Percentiles rank a stretch among this genome's conserved stretches.
These are phyloP conservation scores for Liriodendron chinense DNA, from an alignment of 164 flowering plant genomes.

Conservation along the genomic window DNA sequence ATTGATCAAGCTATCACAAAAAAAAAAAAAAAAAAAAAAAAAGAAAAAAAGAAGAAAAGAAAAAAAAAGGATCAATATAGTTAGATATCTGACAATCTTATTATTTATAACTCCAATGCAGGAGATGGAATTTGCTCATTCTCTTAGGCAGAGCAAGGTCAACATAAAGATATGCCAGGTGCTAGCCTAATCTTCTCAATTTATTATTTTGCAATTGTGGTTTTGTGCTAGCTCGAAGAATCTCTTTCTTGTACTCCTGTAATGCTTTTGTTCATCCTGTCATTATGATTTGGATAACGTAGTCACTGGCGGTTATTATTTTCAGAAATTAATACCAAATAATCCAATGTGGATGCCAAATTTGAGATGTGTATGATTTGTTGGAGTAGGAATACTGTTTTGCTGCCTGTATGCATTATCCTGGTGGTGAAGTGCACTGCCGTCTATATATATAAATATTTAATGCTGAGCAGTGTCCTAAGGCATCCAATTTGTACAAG, in stretches of 20 bases:
- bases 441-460: too few relatives aligned
- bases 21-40: too few relatives aligned
- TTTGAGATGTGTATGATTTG: background rate
- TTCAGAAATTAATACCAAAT: background rate
- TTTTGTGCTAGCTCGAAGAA: background rate
- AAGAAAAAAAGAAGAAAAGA: too few relatives aligned
- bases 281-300: background rate
- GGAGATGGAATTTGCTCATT: constrained; percentile 98
- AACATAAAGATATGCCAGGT: constrained; percentile 93
- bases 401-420: too few relatives aligned
- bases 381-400: too few relatives aligned
- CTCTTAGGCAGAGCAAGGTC: constrained; percentile 84
- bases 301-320: background rate
- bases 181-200: background rate
- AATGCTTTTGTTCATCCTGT: background rate
- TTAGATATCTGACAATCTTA: background rate
- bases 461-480: too few relatives aligned
- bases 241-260: background rate
- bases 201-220: background rate
- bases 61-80: too few relatives aligned
- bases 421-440: too few relatives aligned
- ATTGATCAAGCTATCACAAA: background rate
- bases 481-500: too few relatives aligned
- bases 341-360: background rate
- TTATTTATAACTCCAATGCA: constrained; percentile 21